A percentile compares a stretch with the other conserved stretches of the same genome.
Conservation (phyloP, 1,284 basidiomycete genomes). For the Hymenochaete sp. region DNA sequence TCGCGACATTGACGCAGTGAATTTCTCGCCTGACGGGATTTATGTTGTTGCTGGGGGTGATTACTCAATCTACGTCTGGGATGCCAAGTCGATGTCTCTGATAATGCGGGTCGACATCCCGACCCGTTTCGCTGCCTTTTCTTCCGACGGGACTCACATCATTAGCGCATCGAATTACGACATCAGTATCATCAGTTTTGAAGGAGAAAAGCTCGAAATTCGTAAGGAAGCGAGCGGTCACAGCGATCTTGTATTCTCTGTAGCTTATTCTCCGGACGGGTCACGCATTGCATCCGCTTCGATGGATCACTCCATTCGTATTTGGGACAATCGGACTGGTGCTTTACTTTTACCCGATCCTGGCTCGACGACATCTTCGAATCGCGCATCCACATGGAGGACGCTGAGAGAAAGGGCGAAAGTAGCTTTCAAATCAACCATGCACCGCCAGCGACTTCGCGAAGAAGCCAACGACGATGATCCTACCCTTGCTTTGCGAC, state of each 20-base stretch:
- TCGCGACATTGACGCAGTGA: conserved; percentile 4
- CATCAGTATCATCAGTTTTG: no score
- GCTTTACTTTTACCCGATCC: neutral
- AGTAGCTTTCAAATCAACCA: no score
- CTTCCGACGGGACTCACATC: conserved; percentile 1
- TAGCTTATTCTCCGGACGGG: conserved; percentile 57
- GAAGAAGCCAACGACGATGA: no score
- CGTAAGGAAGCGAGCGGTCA: neutral
- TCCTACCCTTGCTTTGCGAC: neutral
- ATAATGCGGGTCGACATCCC: neutral
- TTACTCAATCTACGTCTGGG: conserved; percentile 16
- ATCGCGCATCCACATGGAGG: no score
- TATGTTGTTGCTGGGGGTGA: conserved; percentile 16
- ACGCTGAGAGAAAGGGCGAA: no score
- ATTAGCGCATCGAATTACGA: conserved; percentile 15
- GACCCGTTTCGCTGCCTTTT: neutral
- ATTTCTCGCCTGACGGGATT: conserved; percentile 14
- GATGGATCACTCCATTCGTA: conserved; percentile 74
- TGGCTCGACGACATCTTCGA: no score
- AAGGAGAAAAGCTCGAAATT: no score
- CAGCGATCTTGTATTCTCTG: conserved; percentile 19
- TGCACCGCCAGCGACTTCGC: no score
- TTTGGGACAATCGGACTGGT: conserved; percentile 56
- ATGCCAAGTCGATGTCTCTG: conserved; percentile 5
- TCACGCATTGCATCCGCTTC: conserved; percentile 78